phyloP scores from a whole-genome alignment of 306 rosid species.

The Quercus aquifolioides region DNA sequence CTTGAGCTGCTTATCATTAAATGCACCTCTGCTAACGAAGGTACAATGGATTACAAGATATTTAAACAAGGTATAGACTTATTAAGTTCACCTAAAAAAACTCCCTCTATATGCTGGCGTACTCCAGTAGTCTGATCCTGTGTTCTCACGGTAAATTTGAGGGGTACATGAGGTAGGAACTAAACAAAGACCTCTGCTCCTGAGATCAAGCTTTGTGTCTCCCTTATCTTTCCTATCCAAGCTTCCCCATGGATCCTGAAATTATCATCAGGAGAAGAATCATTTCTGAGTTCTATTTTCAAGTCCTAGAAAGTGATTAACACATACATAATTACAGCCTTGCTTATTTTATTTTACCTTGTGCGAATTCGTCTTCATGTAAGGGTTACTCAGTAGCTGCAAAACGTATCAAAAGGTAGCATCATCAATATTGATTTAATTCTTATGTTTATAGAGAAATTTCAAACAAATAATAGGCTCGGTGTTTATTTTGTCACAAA shows the following conservation, averaged over 20 bases:
- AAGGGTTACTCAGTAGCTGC: slow-evolving; percentile 79
- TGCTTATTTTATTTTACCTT: slow-evolving; percentile 37
- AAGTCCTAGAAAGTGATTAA: neutral
- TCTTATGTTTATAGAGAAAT: neutral
- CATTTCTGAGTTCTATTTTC: neutral
- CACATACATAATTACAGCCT: neutral
- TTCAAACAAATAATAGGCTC: no score
- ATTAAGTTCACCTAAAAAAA: slow-evolving; percentile 55
- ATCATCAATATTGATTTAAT: neutral
- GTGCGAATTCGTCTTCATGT: slow-evolving; percentile 63
- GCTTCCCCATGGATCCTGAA: slow-evolving; percentile 69
- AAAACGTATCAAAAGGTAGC: neutral
- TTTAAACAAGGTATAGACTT: neutral
- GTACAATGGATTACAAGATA: neutral
- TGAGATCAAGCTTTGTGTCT: slow-evolving; percentile 53
- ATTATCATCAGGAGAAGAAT: neutral
- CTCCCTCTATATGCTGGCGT: slow-evolving; percentile 88
- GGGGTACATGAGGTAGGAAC: slow-evolving; percentile 87
- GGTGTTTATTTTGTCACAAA: neutral
- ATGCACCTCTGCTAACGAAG: neutral
- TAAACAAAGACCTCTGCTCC: slow-evolving; percentile 80
- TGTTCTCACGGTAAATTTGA: slow-evolving; percentile 67
- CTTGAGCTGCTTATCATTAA: no score
- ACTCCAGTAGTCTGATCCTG: slow-evolving; percentile 82
- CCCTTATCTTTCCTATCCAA: slow-evolving; percentile 63